Evolutionary conservation across 345 rosid species (phyloP).

Genomic region (Euphorbia tirucalli): DNA sequence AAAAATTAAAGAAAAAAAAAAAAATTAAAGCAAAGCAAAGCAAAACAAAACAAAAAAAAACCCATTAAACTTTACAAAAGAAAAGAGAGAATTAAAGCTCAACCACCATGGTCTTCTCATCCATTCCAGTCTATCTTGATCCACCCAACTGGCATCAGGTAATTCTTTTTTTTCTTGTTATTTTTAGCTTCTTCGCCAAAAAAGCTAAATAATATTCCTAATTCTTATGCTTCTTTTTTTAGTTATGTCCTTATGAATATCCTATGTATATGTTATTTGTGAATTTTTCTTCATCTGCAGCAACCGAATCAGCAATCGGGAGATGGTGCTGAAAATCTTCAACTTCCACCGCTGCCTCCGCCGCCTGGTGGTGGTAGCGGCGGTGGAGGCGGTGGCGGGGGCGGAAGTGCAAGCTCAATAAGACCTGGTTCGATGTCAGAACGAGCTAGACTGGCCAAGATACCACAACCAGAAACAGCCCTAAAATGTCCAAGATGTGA

Average conservation of each 20-base stretch:
- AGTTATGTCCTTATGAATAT: conserved; percentile 44
- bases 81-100: conserved; percentile 22
- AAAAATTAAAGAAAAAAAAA: no score
- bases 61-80: conserved; percentile 47
- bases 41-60: neutral
- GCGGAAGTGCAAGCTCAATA: conserved; percentile 21
- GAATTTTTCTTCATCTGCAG: conserved; percentile 27
- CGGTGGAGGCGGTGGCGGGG: conserved; percentile 29
- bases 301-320: conserved; percentile 39
- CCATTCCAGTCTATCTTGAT: conserved; percentile 59
- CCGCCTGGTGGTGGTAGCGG: conserved; percentile 18
- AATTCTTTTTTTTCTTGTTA: conserved; percentile 4
- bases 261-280: conserved; percentile 30
- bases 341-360: conserved; percentile 34
- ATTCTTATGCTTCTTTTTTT: conserved; percentile 13
- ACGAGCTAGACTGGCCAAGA: conserved; percentile 51
- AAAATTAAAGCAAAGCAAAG: no score
- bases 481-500: conserved; percentile 69
- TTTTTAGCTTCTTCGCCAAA: conserved; percentile 22
- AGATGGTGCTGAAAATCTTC: conserved; percentile 21
- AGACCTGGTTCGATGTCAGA: conserved; percentile 55
- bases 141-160: conserved; percentile 69
- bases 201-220: conserved; percentile 36
- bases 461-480: conserved; percentile 55
- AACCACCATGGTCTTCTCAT: conserved; percentile 59